Base-by-base conservation (phyloP, 2,329 filamentous ascomycete genomes). In the Alternaria triticimaculans region DNA sequence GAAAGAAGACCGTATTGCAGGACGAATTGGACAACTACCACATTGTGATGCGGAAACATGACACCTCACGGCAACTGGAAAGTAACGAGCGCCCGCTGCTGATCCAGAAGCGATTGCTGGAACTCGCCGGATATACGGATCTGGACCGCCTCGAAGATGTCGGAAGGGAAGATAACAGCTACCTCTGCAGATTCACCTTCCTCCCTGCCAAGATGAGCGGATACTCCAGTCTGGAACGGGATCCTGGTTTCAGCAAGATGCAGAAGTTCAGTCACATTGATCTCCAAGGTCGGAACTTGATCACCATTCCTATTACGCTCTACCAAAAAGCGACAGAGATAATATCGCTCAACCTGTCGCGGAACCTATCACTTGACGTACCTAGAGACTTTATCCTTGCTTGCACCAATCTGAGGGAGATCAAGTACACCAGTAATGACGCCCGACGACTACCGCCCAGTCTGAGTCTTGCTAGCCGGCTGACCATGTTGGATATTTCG, bases 301-400 rank as follows among this genome's bases (percentile, higher is more conserved):
- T 97, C 74, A 97, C 95, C 8, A 98, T 99, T 58, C 96, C 96
- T 4, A 97, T 99, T 70, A 91, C 91, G 0, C 87, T 99, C 11
- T 98, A 98, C 80, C 92, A 93, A 64, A 96, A 94, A 78, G 92
- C 95, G 0, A 86, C 88, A 11, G 96, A 99, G 76, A 98, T 99
- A 71, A 95, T 97, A 59, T 96, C 94, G 0, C 87, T 99, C 43
- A 98, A 99, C 75, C 84, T 99, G 10, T 98, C 96, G 1, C 89
- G 93, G 41, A 99, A 99, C 72, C 83, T 98, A 48, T 96, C 94
- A 0, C 85, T 99, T 26, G 93, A 97, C 72, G 90, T 99, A 14
- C 96, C 96, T 0, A 93, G 94, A 75, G 96, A 99, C 80, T 99
- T 99, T 77, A 94, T 99, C 59, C 93, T 97, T 78, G 92, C 93